A percentile compares a stretch with the other conserved stretches of the same genome.
Conservation (phyloP, 805 yeast species). For the Kodamaea jinghongensis region DNA sequence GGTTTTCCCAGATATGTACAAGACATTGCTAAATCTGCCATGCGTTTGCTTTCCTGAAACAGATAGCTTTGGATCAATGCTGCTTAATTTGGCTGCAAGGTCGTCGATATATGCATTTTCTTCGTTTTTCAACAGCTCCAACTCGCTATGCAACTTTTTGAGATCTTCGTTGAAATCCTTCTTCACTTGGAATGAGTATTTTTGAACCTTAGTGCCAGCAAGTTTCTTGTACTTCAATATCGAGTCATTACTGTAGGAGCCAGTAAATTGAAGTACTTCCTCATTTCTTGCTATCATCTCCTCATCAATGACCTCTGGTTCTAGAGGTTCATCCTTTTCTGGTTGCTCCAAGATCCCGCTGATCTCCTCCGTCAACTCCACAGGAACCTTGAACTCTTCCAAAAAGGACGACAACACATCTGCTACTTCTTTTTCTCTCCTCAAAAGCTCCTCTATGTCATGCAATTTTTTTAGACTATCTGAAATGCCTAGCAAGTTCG, state of each 20-base stretch:
- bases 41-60: conserved; percentile 28
- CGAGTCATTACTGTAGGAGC: conserved; percentile 18
- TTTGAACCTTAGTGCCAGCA: background rate
- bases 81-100: conserved; percentile 17
- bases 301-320: background rate
- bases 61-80: conserved; percentile 29
- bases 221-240: conserved; percentile 23
- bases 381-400: conserved; percentile 36
- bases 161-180: conserved; percentile 33
- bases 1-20: conserved; percentile 45
- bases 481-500: conserved; percentile 30
- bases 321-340: background rate
- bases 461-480: conserved; percentile 28
- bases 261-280: conserved; percentile 6
- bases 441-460: conserved; percentile 19
- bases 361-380: conserved; percentile 21
- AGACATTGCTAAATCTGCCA: conserved; percentile 38
- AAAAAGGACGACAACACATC: conserved; percentile 13
- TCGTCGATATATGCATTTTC: conserved; percentile 25
- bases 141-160: conserved; percentile 29
- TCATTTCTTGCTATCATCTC: conserved; percentile 5
- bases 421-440: conserved; percentile 13
- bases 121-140: conserved; percentile 22
- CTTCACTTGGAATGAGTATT: conserved; percentile 21
- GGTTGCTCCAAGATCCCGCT: conserved; percentile 1